phyloP scores from a whole-genome alignment of 352 stramenopile genomes.

The Pythium periplocum region DNA sequence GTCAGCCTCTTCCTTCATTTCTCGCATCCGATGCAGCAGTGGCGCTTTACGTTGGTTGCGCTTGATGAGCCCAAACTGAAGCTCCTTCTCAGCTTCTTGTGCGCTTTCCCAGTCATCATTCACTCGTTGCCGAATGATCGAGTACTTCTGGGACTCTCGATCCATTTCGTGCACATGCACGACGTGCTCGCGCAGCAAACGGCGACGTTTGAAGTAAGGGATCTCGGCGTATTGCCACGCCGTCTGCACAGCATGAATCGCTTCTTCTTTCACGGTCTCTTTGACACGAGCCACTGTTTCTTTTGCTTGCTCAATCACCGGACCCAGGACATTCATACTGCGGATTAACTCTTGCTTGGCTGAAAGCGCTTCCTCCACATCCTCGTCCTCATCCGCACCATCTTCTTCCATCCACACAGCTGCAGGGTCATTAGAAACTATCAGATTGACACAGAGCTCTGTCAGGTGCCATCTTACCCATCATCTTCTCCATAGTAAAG shows the following conservation, averaged over 20 bases:
- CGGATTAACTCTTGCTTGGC: constrained; percentile 67
- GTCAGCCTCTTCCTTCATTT: constrained; percentile 53
- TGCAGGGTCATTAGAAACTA: constrained; percentile 8
- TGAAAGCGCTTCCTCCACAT: constrained; percentile 26
- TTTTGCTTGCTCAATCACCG: constrained; percentile 39
- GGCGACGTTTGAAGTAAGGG: constrained; percentile 40
- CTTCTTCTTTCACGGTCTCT: constrained; percentile 30
- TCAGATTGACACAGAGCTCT: background rate
- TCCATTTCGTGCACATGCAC: constrained; percentile 58
- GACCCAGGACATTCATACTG: constrained; percentile 38
- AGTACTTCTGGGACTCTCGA: constrained; percentile 49
- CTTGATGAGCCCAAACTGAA: constrained; percentile 53
- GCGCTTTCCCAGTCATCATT: constrained; percentile 34
- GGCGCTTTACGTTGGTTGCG: constrained; percentile 51
- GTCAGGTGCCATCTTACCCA: constrained; percentile 20
- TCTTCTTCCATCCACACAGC: constrained; percentile 72
- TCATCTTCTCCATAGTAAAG: constrained; percentile 78
- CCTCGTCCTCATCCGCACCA: constrained; percentile 38
- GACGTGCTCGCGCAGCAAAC: constrained; percentile 59
- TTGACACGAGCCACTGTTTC: constrained; percentile 31
- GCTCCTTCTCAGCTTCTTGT: constrained; percentile 25
- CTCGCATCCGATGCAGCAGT: constrained; percentile 36
- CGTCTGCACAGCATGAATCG: constrained; percentile 18
- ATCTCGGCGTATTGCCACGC: constrained; percentile 56
- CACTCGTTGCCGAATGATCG: constrained; percentile 32